These are phyloP conservation scores for Diaporthe vexans DNA, from an alignment of 2,329 filamentous ascomycete genomes.

Conservation along the genomic window DNA sequence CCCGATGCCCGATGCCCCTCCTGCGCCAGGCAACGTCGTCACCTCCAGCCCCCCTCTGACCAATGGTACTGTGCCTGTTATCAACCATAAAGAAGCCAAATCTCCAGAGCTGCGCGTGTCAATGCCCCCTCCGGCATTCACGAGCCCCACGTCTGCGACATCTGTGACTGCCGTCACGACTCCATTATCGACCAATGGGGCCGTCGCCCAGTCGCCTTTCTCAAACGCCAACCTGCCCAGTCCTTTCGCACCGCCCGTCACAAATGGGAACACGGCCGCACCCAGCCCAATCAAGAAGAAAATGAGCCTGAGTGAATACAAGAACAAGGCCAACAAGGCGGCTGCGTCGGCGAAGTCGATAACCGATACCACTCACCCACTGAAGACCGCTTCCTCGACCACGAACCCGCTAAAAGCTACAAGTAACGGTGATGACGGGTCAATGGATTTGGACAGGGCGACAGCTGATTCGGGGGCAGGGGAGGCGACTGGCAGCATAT, in stretches of 20 bases:
- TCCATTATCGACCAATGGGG: constrained; percentile 61
- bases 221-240: constrained; percentile 56
- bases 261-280: constrained; percentile 61
- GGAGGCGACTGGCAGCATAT: constrained; percentile 12
- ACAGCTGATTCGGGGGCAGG: background rate
- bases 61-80: constrained; percentile 41
- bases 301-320: constrained; percentile 76
- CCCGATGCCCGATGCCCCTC: constrained; percentile 53
- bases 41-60: constrained; percentile 24
- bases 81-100: constrained; percentile 51
- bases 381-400: constrained; percentile 56
- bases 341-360: constrained; percentile 49
- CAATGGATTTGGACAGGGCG: constrained; percentile 8
- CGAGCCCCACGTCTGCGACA: constrained; percentile 53
- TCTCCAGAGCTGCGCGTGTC: constrained; percentile 67
- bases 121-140: constrained; percentile 68
- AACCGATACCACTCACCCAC: constrained; percentile 52
- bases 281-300: constrained; percentile 78
- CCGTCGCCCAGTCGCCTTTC: constrained; percentile 65
- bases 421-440: constrained; percentile 42
- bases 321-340: constrained; percentile 70
- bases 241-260: constrained; percentile 57
- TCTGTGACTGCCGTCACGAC: constrained; percentile 54
- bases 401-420: constrained; percentile 57
- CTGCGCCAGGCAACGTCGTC: constrained; percentile 46